Evolutionary conservation across 225 moss, liverwort and hornwort genomes (phyloP).

Genomic region (Thuidium tamariscinum): DNA sequence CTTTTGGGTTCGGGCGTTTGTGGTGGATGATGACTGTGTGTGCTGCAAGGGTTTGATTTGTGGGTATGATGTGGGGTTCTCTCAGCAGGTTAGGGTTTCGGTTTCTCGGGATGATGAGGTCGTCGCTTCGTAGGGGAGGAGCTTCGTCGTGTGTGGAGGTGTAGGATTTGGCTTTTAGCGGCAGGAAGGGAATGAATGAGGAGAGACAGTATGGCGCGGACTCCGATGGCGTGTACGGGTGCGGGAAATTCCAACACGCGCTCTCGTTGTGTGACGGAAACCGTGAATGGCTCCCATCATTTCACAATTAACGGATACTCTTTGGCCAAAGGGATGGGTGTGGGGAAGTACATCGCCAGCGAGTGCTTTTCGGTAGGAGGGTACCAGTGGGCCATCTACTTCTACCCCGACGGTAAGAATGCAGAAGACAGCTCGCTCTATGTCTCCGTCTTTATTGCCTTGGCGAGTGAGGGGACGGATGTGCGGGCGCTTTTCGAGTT

Average conservation of each 20-base stretch:
- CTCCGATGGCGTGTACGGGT: conserved; percentile 96
- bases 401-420: conserved; percentile 98
- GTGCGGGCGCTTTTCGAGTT: conserved; percentile 96
- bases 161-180: not conserved
- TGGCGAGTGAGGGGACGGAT: conserved; percentile 95
- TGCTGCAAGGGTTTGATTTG: not conserved
- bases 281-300: conserved; percentile 93
- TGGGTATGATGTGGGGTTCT: not conserved
- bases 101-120: not conserved
- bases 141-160: not conserved
- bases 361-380: conserved; percentile 91
- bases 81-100: not conserved
- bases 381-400: conserved; percentile 99
- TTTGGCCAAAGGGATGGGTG: conserved; percentile 95
- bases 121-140: not conserved
- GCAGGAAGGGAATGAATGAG: conserved; percentile 66
- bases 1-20: not conserved
- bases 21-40: not conserved
- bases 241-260: conserved; percentile 78
- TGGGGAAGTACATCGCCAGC: conserved; percentile 96
- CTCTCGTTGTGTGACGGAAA: conserved; percentile 85
- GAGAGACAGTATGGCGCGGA: conserved; percentile 78
- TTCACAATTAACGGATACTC: conserved; percentile 98
- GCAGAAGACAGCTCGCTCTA: conserved; percentile 93
- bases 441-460: conserved; percentile 92